Evolutionary conservation across 371 early-diverging fungal species (phyloP).

Genomic region (Mucor saturninus): DNA sequence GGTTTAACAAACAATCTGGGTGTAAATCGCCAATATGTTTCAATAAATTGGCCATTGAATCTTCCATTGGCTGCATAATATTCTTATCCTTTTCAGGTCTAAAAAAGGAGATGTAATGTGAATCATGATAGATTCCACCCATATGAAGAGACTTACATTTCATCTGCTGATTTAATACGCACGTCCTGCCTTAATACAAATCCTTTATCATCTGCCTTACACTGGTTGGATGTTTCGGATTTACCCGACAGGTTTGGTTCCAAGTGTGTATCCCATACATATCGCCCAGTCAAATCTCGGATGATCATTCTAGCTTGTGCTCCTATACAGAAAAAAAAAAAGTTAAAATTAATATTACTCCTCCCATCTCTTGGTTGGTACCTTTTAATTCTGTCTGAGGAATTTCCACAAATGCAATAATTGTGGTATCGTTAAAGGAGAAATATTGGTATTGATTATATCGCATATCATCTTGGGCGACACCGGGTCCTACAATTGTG

Average conservation of each 20-base stretch:
- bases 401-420: conserved; percentile 65
- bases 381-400: conserved; percentile 42
- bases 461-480: conserved; percentile 45
- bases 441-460: conserved; percentile 61
- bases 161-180: conserved; percentile 2
- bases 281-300: conserved; percentile 79
- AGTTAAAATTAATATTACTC: not conserved
- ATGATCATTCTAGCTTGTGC: conserved; percentile 64
- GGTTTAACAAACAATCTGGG: conserved; percentile 67
- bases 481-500: conserved; percentile 52
- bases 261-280: conserved; percentile 77
- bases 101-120: not conserved
- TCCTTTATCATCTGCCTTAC: not conserved
- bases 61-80: not conserved
- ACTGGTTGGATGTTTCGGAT: not conserved
- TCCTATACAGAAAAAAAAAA: not conserved
- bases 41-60: conserved; percentile 23
- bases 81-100: not conserved
- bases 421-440: conserved; percentile 62
- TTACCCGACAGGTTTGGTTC: conserved; percentile 31
- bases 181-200: conserved; percentile 13
- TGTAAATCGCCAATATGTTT: conserved; percentile 60
- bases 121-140: too few relatives aligned
- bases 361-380: conserved; percentile 1
- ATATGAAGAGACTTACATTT: not conserved